Base-by-base conservation (phyloP, 345 rosid species). In the Capsella bursapastoris region DNA sequence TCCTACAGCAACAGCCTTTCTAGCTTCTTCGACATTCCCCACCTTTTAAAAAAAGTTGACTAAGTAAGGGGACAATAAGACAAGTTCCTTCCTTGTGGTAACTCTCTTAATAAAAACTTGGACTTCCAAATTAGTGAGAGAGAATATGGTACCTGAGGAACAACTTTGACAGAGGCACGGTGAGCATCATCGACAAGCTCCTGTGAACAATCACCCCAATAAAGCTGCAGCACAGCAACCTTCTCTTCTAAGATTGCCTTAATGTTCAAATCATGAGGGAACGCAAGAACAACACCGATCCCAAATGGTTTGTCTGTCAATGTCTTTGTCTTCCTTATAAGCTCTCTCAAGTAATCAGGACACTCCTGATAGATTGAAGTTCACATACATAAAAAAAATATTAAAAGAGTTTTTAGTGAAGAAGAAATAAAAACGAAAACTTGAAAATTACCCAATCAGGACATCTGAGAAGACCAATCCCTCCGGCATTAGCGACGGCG, bases 401-500 rank as follows among this genome's bases (percentile, higher is more conserved):
- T 51, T 3, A 25, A 18, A 16, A n/a, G 15, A 4, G 41, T 34
- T 2, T 37, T 37, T 15, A 37, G 15, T 5, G 8, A 56, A 56
- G 38, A n/a, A 34, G 0, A 16, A 32, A 1, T 0, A 34, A 57
- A 40, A 22, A 13, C 5, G 22, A 18, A 16, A 60, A 60, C 5
- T 16, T 34, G 38, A 16, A 50, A 59, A 16, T 41, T 70, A 92
- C 98, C 98, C 89, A 84, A 70, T 92, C 98, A 10, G 97, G 98
- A 78, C 85, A 84, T 83, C 98, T 81, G 60, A 92, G 95, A 41
- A 92, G 64, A 38, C 96, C 98, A 41, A 92, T 84, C 12, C 88
- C 95, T 62, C 98, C 98, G 45, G 95, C 88, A 45, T 89, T 86
- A 57, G 98, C 90, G 49, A 92, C 98, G 35, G 96, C 98, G 25